Conservation (phyloP, 2,329 filamentous ascomycete species). For the Phoma sp. region DNA sequence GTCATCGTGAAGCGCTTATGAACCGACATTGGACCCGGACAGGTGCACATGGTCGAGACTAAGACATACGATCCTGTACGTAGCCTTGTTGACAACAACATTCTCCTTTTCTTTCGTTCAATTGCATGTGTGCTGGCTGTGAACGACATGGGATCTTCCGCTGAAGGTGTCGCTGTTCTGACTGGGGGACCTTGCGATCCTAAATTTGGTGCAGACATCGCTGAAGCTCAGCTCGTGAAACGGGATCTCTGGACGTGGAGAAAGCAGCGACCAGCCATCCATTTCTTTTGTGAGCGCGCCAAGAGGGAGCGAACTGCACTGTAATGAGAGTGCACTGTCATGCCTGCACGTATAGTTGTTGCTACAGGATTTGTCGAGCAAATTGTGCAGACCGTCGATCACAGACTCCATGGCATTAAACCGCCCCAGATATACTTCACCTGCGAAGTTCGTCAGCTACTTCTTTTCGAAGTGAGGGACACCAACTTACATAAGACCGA, state of each 20-base stretch:
- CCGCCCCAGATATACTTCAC: conserved; percentile 6
- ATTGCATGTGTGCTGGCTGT: not conserved
- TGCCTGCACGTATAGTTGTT: not conserved
- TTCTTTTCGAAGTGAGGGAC: not conserved
- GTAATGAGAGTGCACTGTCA: not conserved
- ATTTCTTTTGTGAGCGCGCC: not conserved
- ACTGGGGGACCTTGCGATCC: not conserved
- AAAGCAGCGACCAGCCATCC: not conserved
- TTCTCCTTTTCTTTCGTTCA: too few species aligned
- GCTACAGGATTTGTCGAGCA: conserved; percentile 10
- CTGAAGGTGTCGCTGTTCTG: not conserved
- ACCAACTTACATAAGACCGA: not conserved
- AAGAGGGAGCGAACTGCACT: not conserved
- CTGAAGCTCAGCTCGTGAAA: not conserved
- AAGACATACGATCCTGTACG: too few species aligned
- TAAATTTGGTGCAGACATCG: not conserved
- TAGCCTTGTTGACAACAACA: too few species aligned
- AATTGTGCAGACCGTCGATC: not conserved
- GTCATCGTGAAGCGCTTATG: too few species aligned
- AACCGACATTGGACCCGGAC: too few species aligned
- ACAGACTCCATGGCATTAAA: conserved; percentile 8
- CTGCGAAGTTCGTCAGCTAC: not conserved
- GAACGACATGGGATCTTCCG: too few species aligned
- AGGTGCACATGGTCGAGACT: too few species aligned
- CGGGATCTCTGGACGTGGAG: not conserved